Evolutionary conservation across 768 basidiomycete genomes (phyloP), one percentile per base, ranked within the genome.

Genomic region (Trametes sanguinea): DNA sequence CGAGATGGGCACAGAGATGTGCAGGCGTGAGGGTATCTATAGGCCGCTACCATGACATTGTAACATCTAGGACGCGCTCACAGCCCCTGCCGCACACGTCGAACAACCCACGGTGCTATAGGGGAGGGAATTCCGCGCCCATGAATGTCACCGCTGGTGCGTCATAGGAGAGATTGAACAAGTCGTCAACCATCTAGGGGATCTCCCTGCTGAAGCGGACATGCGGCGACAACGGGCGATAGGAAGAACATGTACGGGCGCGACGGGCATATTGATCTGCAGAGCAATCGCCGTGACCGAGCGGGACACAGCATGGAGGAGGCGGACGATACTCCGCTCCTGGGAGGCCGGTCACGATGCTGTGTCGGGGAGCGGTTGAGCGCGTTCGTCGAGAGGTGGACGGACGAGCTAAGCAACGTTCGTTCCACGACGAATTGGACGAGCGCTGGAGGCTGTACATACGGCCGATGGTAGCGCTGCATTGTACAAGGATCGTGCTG

Each of bases 11-110:
- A 13, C 13, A 39, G 7, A 39, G n/a, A 9, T 43, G 42, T 8
- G 42, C n/a, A 37, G 42, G 4, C 5, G n/a, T 43, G 42, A n/a
- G n/a, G 13, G 14, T 43, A 22, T 22, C 22, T 22, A 22, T 22
- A 22, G 22, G 42, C 42, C 37, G 51, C 51, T 53, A 53, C 39
- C 51, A 53, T 53, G 51, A 40, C 51, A 53, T 50, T 30, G 39
- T 37, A 53, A 7, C 51, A 53, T n/a, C 51, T n/a, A 16, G 9
- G 13, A 43, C 11, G 27, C n/a, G 51, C 27, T 35, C 51, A 53
- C 51, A 53, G 51, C 51, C 51, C 39, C 39, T 22, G 22, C 22
- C 22, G 22, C 22, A 22, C 22, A 22, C 22, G 22, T 22, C 22
- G 22, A 22, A 22, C 22, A 22, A 22, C 22, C 22, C 22, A 22